Percentiles rank a stretch among this genome's conserved stretches.
Evolutionary conservation across 148 eudicot genomes (phyloP).

Genomic region (Tetragonia tetragonoides): DNA sequence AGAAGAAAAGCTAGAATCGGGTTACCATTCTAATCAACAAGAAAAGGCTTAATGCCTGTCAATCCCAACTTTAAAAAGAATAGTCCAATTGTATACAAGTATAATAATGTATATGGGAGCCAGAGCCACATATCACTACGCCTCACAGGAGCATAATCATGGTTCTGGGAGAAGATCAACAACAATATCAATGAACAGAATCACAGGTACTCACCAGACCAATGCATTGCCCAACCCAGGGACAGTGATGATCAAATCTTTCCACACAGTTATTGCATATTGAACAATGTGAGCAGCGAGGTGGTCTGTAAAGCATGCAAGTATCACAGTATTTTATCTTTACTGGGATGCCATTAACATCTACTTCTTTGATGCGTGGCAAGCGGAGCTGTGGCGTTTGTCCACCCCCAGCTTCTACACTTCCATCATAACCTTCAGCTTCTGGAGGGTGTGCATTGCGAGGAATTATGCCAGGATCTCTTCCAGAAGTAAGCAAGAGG

Average conservation of each 20-base stretch:
- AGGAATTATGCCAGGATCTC: conserved; percentile 99
- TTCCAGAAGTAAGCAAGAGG: conserved; percentile 81
- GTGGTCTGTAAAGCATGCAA: conserved; percentile 98
- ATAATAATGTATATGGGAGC: no score
- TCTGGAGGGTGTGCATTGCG: conserved; percentile 96
- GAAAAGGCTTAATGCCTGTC: no score
- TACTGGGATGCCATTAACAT: conserved; percentile 86
- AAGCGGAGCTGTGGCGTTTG: conserved; percentile 93
- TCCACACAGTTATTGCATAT: conserved; percentile 98
- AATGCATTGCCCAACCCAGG: conserved; percentile 99
- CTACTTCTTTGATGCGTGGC: conserved; percentile 95
- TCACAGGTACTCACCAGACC: conserved; percentile 67
- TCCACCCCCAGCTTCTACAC: conserved; percentile 65
- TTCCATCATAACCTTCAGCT: conserved; percentile 80
- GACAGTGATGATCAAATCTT: conserved; percentile 98
- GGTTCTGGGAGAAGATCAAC: no score
- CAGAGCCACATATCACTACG: no score
- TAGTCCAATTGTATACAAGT: no score
- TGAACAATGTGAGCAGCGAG: conserved; percentile 99
- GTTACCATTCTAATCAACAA: no score
- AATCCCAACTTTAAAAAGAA: no score
- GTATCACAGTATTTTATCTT: conserved; percentile 97
- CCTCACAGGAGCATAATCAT: no score
- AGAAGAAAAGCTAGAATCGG: no score
- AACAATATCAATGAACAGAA: background rate